A percentile compares a stretch with the other conserved stretches of the same genome.
Conservation (phyloP, 192 early-diverging fungal species). For the Coemansia sp. region DNA sequence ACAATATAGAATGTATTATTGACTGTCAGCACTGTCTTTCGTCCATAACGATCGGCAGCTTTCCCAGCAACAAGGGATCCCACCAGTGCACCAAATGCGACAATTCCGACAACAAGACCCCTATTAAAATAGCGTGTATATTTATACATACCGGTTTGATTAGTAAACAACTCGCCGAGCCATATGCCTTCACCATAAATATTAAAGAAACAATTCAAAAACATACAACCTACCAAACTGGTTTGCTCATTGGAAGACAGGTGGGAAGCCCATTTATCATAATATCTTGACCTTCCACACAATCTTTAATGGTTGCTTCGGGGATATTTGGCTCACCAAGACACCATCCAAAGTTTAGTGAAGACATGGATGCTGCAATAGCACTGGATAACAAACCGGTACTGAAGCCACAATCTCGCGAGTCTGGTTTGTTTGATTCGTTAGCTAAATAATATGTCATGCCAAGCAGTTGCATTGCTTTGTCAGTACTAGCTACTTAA, state of each 20-base stretch:
- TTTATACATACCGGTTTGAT: not conserved
- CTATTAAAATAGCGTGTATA: conserved; percentile 23
- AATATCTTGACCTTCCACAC: conserved; percentile 28
- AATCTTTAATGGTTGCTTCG: conserved; percentile 52
- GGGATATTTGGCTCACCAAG: conserved; percentile 59
- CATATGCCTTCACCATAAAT: not conserved
- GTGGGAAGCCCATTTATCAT: conserved; percentile 38
- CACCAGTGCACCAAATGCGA: conserved; percentile 61
- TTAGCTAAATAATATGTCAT: not conserved
- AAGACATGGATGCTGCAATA: conserved; percentile 39
- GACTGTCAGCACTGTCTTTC: conserved; percentile 62
- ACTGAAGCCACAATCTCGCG: conserved; percentile 36
- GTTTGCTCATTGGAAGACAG: conserved; percentile 44
- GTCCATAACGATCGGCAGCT: conserved; percentile 62
- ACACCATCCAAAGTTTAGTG: conserved; percentile 57
- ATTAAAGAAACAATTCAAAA: not conserved
- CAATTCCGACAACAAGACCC: conserved; percentile 60
- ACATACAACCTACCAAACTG: conserved; percentile 51
- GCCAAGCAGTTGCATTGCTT: too few species aligned
- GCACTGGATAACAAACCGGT: conserved; percentile 24
- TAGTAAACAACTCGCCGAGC: not conserved
- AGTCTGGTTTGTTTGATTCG: conserved; percentile 20
- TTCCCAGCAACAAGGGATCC: conserved; percentile 64
- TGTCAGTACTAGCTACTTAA: too few species aligned
- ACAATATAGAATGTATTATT: conserved; percentile 69